Conservation (phyloP, 495 filamentous ascomycete species). For the Penicillium maclennaniae region DNA sequence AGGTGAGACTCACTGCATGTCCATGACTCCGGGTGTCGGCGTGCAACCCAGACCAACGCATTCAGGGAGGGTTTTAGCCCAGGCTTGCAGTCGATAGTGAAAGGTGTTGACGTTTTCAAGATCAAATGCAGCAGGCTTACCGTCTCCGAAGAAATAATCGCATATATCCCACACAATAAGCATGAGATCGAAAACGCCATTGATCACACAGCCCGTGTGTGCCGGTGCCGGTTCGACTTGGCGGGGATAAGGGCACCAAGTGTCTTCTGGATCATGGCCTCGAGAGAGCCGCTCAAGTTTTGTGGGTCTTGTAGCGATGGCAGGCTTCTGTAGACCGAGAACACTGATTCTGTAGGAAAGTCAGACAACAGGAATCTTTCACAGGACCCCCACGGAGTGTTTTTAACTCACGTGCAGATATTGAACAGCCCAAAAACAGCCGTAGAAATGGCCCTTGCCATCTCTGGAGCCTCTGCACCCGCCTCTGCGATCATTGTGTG, state of each 20-base stretch:
- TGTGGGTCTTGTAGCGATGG: not conserved
- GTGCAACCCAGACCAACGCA: not conserved
- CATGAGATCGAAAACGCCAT: conserved; percentile 1
- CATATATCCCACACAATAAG: conserved; percentile 11
- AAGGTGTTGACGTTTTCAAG: not conserved
- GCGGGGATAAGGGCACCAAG: conserved; percentile 17
- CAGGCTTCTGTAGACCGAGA: not conserved
- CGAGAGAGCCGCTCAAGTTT: not conserved
- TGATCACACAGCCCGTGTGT: conserved; percentile 13
- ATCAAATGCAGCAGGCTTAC: not conserved
- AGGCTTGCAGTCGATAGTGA: not conserved
- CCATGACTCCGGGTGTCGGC: not conserved
- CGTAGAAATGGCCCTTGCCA: not conserved
- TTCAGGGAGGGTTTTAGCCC: not conserved
- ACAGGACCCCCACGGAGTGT: not conserved
- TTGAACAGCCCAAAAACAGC: not conserved
- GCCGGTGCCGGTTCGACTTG: conserved; percentile 3
- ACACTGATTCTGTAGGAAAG: not conserved
- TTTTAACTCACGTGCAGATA: not conserved
- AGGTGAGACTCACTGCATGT: not conserved
- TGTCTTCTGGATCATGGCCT: conserved; percentile 10
- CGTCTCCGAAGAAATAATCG: conserved; percentile 10
- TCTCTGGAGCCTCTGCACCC: not conserved
- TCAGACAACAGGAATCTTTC: not conserved
- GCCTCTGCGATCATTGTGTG: not conserved